A percentile compares a stretch with the other conserved stretches of the same genome.
Evolutionary conservation across 345 rosid species (phyloP).

Genomic region (Linum usitatissimum): DNA sequence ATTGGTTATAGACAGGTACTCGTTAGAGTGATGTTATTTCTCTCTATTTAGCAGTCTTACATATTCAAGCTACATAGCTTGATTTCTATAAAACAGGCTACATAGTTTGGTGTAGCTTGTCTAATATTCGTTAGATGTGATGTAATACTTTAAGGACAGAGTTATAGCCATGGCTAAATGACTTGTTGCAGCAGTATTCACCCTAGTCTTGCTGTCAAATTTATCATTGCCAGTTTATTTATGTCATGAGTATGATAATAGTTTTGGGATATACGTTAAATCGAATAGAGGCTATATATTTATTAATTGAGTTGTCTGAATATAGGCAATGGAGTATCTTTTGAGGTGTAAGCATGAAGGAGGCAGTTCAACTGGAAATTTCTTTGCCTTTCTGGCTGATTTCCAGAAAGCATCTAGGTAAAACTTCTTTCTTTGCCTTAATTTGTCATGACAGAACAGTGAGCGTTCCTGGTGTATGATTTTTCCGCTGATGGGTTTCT

Average conservation of each 20-base stretch:
- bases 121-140: no score
- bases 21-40: neutral
- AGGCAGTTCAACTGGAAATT: constrained; percentile 59
- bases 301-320: constrained; percentile 11
- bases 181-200: no score
- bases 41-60: neutral
- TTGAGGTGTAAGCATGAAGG: constrained; percentile 42
- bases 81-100: no score
- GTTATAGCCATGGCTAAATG: no score
- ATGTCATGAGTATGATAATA: neutral
- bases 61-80: no score
- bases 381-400: constrained; percentile 49
- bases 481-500: neutral
- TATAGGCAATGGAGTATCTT: constrained; percentile 81
- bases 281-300: neutral
- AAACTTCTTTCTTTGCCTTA: neutral
- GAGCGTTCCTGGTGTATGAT: neutral
- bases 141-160: no score
- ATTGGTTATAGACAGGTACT: constrained; percentile 83
- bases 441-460: neutral
- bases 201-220: no score
- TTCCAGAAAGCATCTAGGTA: constrained; percentile 92
- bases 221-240: neutral
- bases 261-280: neutral
- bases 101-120: no score